A percentile compares a stretch with the other conserved stretches of the same genome.
These are phyloP conservation scores for Fusarium napiforme DNA, from an alignment of 2,329 filamentous ascomycete genomes.

Conservation along the genomic window DNA sequence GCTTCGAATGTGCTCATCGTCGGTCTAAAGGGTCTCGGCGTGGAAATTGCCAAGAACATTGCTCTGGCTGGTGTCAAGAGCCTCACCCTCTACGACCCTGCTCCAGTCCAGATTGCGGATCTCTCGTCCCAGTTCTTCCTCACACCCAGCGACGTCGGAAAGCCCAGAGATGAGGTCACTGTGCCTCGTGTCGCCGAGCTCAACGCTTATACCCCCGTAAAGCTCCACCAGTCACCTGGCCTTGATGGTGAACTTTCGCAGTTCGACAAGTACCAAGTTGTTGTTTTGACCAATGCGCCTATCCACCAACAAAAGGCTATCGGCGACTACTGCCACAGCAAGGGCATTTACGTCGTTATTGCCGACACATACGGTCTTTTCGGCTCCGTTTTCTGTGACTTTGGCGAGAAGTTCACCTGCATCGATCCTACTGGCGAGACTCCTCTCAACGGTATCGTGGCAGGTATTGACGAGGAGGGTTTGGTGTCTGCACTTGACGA, in stretches of 20 bases:
- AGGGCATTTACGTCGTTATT: slow-evolving; percentile 89
- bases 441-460: slow-evolving; percentile 86
- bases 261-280: slow-evolving; percentile 90
- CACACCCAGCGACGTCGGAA: slow-evolving; percentile 86
- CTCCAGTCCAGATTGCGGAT: slow-evolving; percentile 84
- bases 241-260: slow-evolving; percentile 81
- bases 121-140: slow-evolving; percentile 99
- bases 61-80: slow-evolving; percentile 98
- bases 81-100: slow-evolving; percentile 90
- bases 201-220: slow-evolving; percentile 94
- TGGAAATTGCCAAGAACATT: slow-evolving; percentile 99
- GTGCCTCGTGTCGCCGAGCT: slow-evolving; percentile 91
- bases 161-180: slow-evolving; percentile 87
- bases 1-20: slow-evolving; percentile 94
- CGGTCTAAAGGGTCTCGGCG: slow-evolving; percentile 91
- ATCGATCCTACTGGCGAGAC: slow-evolving; percentile 92
- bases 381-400: slow-evolving; percentile 96
- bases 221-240: slow-evolving; percentile 73
- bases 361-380: slow-evolving; percentile 94
- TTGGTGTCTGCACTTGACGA: slow-evolving; percentile 94
- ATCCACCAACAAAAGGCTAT: slow-evolving; percentile 84
- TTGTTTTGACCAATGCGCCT: slow-evolving; percentile 88
- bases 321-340: slow-evolving; percentile 92
- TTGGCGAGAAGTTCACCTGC: slow-evolving; percentile 91
- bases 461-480: slow-evolving; percentile 88